phyloP scores from a whole-genome alignment of 106 monocot genomes.

The Agapanthus africanus region DNA sequence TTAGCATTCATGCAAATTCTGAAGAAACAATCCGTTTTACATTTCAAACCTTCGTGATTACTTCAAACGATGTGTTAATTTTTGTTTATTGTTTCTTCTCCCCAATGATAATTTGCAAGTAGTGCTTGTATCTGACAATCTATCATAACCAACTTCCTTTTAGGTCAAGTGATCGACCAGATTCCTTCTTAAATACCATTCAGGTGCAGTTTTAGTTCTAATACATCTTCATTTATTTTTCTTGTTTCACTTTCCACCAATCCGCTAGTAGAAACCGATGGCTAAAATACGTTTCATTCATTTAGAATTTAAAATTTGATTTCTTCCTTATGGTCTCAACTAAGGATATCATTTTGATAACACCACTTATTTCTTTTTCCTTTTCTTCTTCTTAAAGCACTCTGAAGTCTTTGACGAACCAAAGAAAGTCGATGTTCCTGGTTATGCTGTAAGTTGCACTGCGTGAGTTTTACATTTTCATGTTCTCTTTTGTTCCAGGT shows the following conservation, averaged over 20 bases:
- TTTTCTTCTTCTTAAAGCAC: conserved; percentile 15
- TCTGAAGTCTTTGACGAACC: conserved; percentile 19
- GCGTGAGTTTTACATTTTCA: neutral
- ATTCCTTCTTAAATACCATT: neutral
- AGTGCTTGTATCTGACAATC: neutral
- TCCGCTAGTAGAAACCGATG: neutral
- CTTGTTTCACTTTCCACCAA: neutral
- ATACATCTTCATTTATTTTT: neutral
- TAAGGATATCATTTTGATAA: neutral
- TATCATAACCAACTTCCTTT: conserved; percentile 4
- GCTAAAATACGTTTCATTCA: neutral
- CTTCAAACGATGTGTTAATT: neutral
- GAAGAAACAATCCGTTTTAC: neutral
- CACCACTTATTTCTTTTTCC: neutral
- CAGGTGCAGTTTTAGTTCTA: conserved; percentile 6
- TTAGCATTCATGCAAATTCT: conserved; percentile 4
- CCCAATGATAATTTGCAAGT: neutral
- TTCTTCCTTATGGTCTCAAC: neutral
- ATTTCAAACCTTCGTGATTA: neutral
- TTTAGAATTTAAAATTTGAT: neutral
- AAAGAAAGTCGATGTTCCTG: conserved; percentile 52
- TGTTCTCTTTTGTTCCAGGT: no score
- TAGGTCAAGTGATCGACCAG: conserved; percentile 29
- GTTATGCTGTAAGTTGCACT: conserved; percentile 46
- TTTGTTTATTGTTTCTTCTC: neutral